A percentile compares a stretch with the other conserved stretches of the same genome.
phyloP scores from a whole-genome alignment of 768 basidiomycete genomes.

The Tephrocybe sp. region DNA sequence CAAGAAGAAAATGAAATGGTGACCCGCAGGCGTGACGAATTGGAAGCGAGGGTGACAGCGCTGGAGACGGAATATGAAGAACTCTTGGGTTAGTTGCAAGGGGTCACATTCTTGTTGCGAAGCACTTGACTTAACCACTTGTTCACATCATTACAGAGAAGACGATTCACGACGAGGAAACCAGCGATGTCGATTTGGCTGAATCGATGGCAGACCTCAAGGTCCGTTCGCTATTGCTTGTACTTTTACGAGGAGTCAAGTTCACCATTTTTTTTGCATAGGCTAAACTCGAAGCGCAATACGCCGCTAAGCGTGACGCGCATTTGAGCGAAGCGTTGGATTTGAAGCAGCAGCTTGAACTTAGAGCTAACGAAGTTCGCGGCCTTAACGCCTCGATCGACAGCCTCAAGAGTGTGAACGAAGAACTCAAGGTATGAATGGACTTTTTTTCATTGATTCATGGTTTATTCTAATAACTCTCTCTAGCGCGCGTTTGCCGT shows the following conservation, averaged over 20 bases:
- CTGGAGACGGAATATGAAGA: conserved; percentile 97
- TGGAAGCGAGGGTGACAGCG: conserved; percentile 77
- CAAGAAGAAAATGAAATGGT: conserved; percentile 94
- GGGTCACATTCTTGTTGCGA: conserved; percentile 4
- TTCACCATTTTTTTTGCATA: conserved; percentile 36
- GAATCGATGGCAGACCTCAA: conserved; percentile 91
- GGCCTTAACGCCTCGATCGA: conserved; percentile 85
- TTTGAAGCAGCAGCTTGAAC: conserved; percentile 88
- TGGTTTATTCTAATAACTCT: no score
- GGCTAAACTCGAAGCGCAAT: conserved; percentile 94
- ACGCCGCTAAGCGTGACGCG: conserved; percentile 89
- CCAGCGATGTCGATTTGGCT: conserved; percentile 76
- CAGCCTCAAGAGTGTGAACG: conserved; percentile 93
- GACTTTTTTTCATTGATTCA: conserved; percentile 5
- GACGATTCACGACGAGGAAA: conserved; percentile 87
- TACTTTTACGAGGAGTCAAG: background rate
- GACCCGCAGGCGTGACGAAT: conserved; percentile 77
- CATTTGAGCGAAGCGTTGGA: conserved; percentile 82
- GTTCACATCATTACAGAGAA: conserved; percentile 63
- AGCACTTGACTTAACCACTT: conserved; percentile 17
- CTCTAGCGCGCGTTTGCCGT: conserved; percentile 92
- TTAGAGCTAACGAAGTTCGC: conserved; percentile 80
- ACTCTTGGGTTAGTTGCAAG: conserved; percentile 69
- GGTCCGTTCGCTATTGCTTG: conserved; percentile 40
- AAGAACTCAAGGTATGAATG: conserved; percentile 85